Percentiles rank a stretch among this genome's conserved stretches.
These are phyloP conservation scores for Cinchona pubescens DNA, from an alignment of 257 asterid genomes.

Conservation along the genomic window DNA sequence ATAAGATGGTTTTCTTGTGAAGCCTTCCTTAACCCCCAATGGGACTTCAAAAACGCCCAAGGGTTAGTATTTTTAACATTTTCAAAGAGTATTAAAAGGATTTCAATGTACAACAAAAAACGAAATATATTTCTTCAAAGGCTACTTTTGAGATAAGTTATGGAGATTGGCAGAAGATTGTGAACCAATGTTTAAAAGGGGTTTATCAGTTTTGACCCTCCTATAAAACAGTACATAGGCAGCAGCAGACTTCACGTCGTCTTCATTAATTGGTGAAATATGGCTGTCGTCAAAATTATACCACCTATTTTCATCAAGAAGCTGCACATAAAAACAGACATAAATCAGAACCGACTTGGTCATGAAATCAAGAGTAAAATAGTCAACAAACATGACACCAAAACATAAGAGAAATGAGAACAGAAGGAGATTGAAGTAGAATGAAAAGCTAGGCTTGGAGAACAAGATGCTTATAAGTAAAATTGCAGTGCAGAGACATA, in stretches of 20 bases:
- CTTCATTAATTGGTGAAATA: conserved; percentile 76
- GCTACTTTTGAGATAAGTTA: conserved; percentile 17
- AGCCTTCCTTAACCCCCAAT: conserved; percentile 9
- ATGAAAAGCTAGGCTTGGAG: neutral
- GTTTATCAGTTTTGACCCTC: conserved; percentile 64
- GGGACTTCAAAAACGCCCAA: conserved; percentile 21
- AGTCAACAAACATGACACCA: neutral
- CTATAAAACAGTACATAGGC: conserved; percentile 93
- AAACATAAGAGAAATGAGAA: neutral
- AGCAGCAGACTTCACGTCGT: conserved; percentile 86
- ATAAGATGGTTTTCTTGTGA: neutral
- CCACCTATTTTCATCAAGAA: conserved; percentile 91
- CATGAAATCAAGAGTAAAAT: neutral
- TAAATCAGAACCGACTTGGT: neutral
- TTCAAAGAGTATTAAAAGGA: neutral
- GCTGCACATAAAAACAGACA: conserved; percentile 43
- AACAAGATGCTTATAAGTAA: neutral
- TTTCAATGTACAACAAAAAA: conserved; percentile 19
- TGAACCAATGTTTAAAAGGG: conserved; percentile 56
- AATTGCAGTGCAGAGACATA: neutral
- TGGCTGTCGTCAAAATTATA: conserved; percentile 95
- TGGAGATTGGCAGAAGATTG: conserved; percentile 35
- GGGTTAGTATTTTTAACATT: conserved; percentile 6
- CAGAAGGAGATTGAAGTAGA: neutral
- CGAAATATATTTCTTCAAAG: neutral